These are phyloP conservation scores for Musa itinerans DNA, from an alignment of 176 grass and related monocot genomes.

Conservation along the genomic window DNA sequence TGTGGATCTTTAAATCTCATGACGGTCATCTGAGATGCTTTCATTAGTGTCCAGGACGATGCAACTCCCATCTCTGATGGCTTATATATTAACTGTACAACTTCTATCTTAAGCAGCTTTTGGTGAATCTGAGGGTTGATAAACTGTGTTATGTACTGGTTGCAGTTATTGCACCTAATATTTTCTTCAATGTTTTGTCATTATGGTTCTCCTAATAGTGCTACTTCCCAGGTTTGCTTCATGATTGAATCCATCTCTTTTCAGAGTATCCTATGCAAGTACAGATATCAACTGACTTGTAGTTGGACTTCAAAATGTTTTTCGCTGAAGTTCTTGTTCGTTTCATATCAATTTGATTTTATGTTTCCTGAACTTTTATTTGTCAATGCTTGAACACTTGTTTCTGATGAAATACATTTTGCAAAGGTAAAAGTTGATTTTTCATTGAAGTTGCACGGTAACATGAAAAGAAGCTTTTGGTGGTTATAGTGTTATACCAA, in stretches of 20 bases:
- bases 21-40: conserved; percentile 8
- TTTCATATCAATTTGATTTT: too few relatives aligned
- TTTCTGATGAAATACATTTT: too few relatives aligned
- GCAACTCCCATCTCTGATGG: not conserved
- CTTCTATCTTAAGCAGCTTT: not conserved
- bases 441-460: too few relatives aligned
- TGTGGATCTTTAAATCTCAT: not conserved
- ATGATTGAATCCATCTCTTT: not conserved
- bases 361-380: too few relatives aligned
- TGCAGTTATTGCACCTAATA: not conserved
- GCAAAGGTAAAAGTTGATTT: too few relatives aligned
- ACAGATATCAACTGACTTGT: too few relatives aligned
- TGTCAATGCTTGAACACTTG: too few relatives aligned
- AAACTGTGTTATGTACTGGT: not conserved
- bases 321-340: too few relatives aligned
- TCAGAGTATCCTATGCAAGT: too few relatives aligned
- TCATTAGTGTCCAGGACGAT: not conserved
- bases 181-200: not conserved
- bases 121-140: not conserved
- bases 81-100: not conserved
- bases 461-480: too few relatives aligned
- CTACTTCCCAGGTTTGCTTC: not conserved
- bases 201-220: not conserved
- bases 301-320: too few relatives aligned
- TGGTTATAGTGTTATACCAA: too few relatives aligned